A percentile compares a stretch with the other conserved stretches of the same genome.
Evolutionary conservation across 805 yeast genomes (phyloP).

Genomic region (Lipomyces kockii): DNA sequence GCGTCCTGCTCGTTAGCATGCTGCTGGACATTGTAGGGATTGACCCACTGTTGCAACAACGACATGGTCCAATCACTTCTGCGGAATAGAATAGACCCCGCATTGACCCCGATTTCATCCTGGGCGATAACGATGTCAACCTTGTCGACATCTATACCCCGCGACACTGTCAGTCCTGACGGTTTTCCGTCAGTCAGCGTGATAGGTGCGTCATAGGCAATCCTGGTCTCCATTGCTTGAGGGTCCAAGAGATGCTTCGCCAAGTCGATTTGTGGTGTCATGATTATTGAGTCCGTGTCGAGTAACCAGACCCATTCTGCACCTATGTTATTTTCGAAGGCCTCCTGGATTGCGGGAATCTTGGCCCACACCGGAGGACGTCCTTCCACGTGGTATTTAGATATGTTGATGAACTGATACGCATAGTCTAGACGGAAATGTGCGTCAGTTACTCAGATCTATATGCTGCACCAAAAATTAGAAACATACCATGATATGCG

Average conservation of each 20-base stretch:
- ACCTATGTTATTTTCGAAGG: constrained; percentile 41
- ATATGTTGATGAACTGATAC: constrained; percentile 40
- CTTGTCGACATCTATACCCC: constrained; percentile 8
- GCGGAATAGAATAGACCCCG: constrained; percentile 75
- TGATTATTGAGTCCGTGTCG: constrained; percentile 45
- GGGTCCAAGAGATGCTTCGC: constrained; percentile 41
- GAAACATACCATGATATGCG: constrained; percentile 38
- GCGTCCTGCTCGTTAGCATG: constrained; percentile 85
- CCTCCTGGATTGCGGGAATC: constrained; percentile 42
- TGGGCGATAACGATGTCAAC: constrained; percentile 74
- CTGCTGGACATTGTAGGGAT: constrained; percentile 80
- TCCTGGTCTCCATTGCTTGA: constrained; percentile 37
- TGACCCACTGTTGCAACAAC: constrained; percentile 82
- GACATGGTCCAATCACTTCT: constrained; percentile 73
- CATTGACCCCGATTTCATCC: constrained; percentile 85
- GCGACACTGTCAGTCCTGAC: constrained; percentile 9
- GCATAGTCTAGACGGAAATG: constrained; percentile 27
- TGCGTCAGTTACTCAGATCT: not conserved
- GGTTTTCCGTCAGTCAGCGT: constrained; percentile 16
- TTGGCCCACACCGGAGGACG: constrained; percentile 42
- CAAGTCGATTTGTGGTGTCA: constrained; percentile 41
- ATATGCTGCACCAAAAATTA: not conserved
- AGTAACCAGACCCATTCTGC: constrained; percentile 50
- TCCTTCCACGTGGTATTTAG: constrained; percentile 26
- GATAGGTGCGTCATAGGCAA: constrained; percentile 33